A percentile compares a stretch with the other conserved stretches of the same genome.
phyloP scores from a whole-genome alignment of 108 stramenopile species.

The Cyclotella cryptica region DNA sequence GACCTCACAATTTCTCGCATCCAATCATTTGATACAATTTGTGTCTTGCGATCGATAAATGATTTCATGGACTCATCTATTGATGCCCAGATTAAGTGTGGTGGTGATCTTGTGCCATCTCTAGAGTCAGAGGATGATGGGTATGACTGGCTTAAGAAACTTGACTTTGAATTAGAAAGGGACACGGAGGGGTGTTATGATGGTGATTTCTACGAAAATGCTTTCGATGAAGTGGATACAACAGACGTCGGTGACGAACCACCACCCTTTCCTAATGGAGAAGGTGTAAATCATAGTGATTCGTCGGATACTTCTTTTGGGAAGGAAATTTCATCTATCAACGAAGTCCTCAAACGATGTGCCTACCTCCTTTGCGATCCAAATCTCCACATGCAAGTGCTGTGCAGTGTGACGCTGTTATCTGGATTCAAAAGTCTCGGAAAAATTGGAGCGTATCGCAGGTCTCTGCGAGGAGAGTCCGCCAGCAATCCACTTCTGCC shows the following conservation, averaged over 20 bases:
- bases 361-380: slow-evolving; percentile 45
- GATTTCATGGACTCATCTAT: slow-evolving; percentile 40
- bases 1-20: slow-evolving; percentile 8
- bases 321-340: slow-evolving; percentile 41
- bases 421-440: slow-evolving; percentile 49
- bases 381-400: slow-evolving; percentile 52
- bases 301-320: neutral
- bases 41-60: slow-evolving; percentile 40
- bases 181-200: neutral
- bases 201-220: slow-evolving; percentile 14
- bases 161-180: slow-evolving; percentile 34
- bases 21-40: slow-evolving; percentile 26
- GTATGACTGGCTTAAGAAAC: slow-evolving; percentile 23
- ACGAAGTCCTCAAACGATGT: slow-evolving; percentile 42
- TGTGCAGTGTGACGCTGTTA: slow-evolving; percentile 43
- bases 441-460: slow-evolving; percentile 33
- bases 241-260: slow-evolving; percentile 24
- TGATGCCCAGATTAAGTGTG: neutral
- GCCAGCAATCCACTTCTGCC: slow-evolving; percentile 45
- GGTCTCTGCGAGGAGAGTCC: slow-evolving; percentile 21
- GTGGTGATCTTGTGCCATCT: neutral
- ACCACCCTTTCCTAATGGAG: neutral
- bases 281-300: slow-evolving; percentile 6
- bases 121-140: neutral
- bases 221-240: neutral